These are phyloP conservation scores for Plantago rigida DNA, from an alignment of 305 asterid genomes.

Conservation along the genomic window DNA sequence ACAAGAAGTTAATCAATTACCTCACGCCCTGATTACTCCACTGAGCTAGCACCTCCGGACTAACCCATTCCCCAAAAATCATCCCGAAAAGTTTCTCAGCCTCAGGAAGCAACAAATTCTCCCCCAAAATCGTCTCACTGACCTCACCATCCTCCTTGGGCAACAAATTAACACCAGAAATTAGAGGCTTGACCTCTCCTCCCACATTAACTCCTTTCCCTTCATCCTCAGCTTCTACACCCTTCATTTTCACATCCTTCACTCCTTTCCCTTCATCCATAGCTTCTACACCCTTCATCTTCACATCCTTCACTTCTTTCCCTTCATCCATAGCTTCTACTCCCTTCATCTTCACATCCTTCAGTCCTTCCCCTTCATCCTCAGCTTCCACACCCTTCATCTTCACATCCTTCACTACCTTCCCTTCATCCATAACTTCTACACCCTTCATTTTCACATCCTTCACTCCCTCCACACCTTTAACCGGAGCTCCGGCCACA, in stretches of 20 bases:
- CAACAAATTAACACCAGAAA: too few relatives aligned
- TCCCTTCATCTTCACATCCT: constrained; percentile 32
- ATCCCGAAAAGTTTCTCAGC: constrained; percentile 61
- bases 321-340: constrained; percentile 28
- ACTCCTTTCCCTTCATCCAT: constrained; percentile 30
- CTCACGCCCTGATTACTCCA: constrained; percentile 97
- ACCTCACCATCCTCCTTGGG: too few relatives aligned
- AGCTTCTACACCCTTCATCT: constrained; percentile 31
- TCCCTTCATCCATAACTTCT: constrained; percentile 30
- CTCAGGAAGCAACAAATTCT: constrained; percentile 38
- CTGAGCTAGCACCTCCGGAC: constrained; percentile 72
- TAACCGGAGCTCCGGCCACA: constrained; percentile 5
- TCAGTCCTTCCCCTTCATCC: constrained; percentile 19
- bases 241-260: constrained; percentile 33
- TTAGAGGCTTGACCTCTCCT: neutral
- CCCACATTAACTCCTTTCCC: constrained; percentile 31
- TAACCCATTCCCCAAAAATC: constrained; percentile 63
- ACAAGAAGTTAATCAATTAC: constrained; percentile 30
- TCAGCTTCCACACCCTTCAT: constrained; percentile 31
- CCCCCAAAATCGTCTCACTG: constrained; percentile 24
- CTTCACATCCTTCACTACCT: constrained; percentile 32
- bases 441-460: constrained; percentile 33
- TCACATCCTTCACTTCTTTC: constrained; percentile 35
- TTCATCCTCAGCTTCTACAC: constrained; percentile 28
- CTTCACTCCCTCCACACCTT: constrained; percentile 34